A percentile compares a stretch with the other conserved stretches of the same genome.
Conservation (phyloP, 176 grass and related monocot species). For the Triticum aestivum region DNA sequence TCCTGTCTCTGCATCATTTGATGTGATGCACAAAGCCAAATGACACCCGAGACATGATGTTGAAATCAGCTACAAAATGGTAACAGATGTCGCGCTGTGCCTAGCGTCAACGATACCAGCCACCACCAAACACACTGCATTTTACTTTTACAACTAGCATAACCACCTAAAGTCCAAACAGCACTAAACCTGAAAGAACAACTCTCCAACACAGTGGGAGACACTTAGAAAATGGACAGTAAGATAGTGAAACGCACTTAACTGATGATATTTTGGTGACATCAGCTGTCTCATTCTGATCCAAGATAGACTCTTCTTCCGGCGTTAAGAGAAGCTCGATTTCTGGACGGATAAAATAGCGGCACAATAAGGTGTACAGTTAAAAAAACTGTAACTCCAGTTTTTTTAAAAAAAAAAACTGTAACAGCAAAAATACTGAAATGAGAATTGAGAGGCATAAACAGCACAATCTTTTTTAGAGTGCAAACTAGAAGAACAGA, state of each 20-base stretch:
- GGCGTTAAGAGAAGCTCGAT: slow-evolving; percentile 71
- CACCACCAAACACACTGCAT: not conserved
- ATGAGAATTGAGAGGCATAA: not conserved
- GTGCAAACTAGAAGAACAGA: not conserved
- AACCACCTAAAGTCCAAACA: not conserved
- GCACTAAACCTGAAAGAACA: not conserved
- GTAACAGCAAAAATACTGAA: not conserved
- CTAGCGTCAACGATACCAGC: no score
- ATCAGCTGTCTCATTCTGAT: slow-evolving; percentile 50
- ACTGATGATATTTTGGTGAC: slow-evolving; percentile 76
- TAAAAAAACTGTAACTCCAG: not conserved
- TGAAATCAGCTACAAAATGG: not conserved
- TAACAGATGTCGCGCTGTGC: not conserved
- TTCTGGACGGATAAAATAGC: slow-evolving; percentile 38
- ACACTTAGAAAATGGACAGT: not conserved
- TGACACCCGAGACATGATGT: not conserved
- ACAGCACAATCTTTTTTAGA: not conserved
- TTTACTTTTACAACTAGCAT: not conserved
- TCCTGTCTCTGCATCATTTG: not conserved
- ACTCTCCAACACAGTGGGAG: not conserved
- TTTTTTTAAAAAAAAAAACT: no score
- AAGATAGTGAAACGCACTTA: slow-evolving; percentile 26
- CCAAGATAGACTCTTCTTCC: slow-evolving; percentile 81
- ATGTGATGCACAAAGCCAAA: not conserved
- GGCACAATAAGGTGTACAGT: not conserved